These are phyloP conservation scores for Apiotrichum laibachii DNA, from an alignment of 1,284 basidiomycete species.

Conservation along the genomic window DNA sequence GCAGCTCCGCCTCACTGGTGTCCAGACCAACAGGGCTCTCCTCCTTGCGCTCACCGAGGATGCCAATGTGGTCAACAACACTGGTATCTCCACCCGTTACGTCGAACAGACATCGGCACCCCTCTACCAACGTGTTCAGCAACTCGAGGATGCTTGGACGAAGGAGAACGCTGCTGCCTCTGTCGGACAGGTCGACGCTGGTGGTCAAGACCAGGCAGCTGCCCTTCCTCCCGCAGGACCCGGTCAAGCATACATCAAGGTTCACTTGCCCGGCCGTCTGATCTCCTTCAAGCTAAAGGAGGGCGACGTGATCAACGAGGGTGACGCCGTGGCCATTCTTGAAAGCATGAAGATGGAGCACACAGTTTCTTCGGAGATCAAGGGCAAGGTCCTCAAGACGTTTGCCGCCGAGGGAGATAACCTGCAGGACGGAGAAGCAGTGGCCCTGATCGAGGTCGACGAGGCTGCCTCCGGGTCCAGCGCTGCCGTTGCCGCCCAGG, in stretches of 20 bases:
- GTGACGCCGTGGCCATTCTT: constrained; percentile 17
- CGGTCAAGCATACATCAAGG: constrained; percentile 18
- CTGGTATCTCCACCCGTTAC: constrained; percentile 15
- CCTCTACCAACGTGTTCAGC: constrained; percentile 8
- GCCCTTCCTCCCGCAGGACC: constrained; percentile 15
- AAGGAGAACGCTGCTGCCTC: background rate
- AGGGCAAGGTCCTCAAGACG: constrained; percentile 12
- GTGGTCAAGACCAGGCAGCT: background rate
- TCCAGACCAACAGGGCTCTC: constrained; percentile 18
- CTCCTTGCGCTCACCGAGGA: constrained; percentile 20
- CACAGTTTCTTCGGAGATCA: constrained; percentile 13
- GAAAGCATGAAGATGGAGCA: constrained; percentile 28
- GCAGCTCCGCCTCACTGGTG: constrained; percentile 16
- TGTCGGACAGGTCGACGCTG: too few relatives aligned
- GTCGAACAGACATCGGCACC: constrained; percentile 14
- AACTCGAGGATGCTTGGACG: constrained; percentile 16
- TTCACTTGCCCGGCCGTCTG: constrained; percentile 21
- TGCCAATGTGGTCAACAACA: constrained; percentile 11
- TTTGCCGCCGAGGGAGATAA: constrained; percentile 14
- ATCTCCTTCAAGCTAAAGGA: constrained; percentile 12
- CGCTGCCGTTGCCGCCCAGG: background rate
- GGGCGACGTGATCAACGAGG: constrained; percentile 10
- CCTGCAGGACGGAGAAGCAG: constrained; percentile 18
- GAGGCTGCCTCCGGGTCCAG: background rate
- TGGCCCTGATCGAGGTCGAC: constrained; percentile 12